A percentile compares a stretch with the other conserved stretches of the same genome.
These are phyloP conservation scores for Vitis hybrid DNA, from an alignment of 177 flowering plant species.

Conservation along the genomic window DNA sequence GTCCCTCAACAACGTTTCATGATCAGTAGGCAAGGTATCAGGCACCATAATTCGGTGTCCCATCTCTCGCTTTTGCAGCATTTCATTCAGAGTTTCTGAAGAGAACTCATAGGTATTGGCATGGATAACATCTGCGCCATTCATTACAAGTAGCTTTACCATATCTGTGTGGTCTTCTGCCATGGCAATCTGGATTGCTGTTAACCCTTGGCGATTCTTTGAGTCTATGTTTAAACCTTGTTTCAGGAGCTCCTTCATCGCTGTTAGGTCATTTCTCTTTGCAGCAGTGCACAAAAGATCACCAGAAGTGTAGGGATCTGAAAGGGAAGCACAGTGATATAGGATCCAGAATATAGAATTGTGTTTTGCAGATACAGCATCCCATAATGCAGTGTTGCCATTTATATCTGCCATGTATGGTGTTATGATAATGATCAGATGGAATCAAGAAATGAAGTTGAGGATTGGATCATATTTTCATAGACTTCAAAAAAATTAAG, in stretches of 20 bases:
- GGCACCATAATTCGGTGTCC: conserved; percentile 46
- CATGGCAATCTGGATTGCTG: conserved; percentile 66
- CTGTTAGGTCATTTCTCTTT: conserved; percentile 49
- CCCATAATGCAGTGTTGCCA: conserved; percentile 88
- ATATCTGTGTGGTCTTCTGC: conserved; percentile 54
- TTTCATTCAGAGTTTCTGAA: conserved; percentile 32
- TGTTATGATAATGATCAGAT: neutral
- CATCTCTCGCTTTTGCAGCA: conserved; percentile 42
- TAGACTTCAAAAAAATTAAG: too few species aligned
- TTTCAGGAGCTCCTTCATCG: conserved; percentile 66
- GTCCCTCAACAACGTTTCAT: conserved; percentile 12
- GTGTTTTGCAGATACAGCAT: conserved; percentile 70
- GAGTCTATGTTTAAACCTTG: conserved; percentile 65
- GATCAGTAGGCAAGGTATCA: conserved; percentile 9
- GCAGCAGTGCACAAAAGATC: conserved; percentile 82
- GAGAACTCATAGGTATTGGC: conserved; percentile 23
- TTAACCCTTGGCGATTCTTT: conserved; percentile 47
- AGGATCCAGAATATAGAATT: conserved; percentile 65
- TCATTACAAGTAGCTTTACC: conserved; percentile 59
- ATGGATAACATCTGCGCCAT: conserved; percentile 51
- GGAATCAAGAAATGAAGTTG: neutral
- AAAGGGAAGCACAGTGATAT: conserved; percentile 52
- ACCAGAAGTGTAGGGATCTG: conserved; percentile 59
- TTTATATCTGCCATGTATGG: conserved; percentile 45
- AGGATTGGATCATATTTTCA: neutral